Percentiles rank a stretch among this genome's conserved stretches.
These are phyloP conservation scores for Penicillium canariense DNA, from an alignment of 495 filamentous ascomycete species.

Conservation along the genomic window DNA sequence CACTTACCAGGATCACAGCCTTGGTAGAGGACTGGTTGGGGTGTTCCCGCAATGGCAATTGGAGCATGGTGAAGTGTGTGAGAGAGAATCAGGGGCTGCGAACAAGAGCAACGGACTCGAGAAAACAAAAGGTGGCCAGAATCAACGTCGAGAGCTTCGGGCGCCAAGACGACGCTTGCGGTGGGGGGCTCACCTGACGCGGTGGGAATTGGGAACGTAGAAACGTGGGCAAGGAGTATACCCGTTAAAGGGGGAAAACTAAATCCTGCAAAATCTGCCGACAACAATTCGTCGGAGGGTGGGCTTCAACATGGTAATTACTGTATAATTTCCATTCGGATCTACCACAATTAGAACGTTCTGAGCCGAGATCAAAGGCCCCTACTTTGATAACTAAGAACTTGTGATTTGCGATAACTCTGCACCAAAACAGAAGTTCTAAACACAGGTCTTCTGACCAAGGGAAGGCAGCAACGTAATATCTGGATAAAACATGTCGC, in stretches of 20 bases:
- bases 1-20: conserved; percentile 65
- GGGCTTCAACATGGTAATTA: too few species aligned
- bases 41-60: conserved; percentile 47
- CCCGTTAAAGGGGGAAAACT: neutral
- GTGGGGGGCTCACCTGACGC: conserved; percentile 30
- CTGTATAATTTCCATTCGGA: too few species aligned
- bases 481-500: too few species aligned
- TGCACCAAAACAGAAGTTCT: too few species aligned
- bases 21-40: conserved; percentile 58
- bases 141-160: conserved; percentile 18
- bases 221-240: neutral
- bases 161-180: conserved; percentile 30
- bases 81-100: conserved; percentile 3
- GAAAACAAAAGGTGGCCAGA: conserved; percentile 19
- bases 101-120: conserved; percentile 4
- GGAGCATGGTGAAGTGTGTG: conserved; percentile 39
- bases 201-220: conserved; percentile 4
- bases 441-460: too few species aligned
- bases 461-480: too few species aligned
- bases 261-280: neutral
- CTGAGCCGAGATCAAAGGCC: too few species aligned
- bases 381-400: too few species aligned
- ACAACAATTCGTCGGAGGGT: neutral
- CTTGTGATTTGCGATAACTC: too few species aligned
- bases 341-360: too few species aligned